Percentiles rank a stretch among this genome's conserved stretches.
Evolutionary conservation across 495 filamentous ascomycete genomes (phyloP).

Genomic region (Penicillium robsamsonii): DNA sequence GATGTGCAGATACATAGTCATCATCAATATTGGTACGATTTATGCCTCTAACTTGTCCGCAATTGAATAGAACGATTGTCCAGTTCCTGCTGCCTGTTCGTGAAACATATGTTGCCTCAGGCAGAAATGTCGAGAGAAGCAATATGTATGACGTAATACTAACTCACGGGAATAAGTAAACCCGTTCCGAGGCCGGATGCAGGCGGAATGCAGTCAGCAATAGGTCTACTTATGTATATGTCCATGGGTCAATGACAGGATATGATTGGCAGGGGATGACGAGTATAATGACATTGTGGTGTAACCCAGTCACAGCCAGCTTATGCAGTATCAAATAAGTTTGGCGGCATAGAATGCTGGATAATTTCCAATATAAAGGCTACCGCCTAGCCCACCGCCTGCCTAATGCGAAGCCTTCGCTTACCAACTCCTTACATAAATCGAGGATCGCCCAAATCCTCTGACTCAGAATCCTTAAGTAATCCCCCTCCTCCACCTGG

Average conservation of each 20-base stretch:
- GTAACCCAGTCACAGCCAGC: neutral
- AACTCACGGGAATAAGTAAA: neutral
- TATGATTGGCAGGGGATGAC: neutral
- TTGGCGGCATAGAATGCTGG: neutral
- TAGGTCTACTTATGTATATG: neutral
- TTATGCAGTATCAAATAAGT: neutral
- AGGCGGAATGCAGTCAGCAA: conserved; percentile 3
- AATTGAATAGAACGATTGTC: neutral
- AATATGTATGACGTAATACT: conserved; percentile 2
- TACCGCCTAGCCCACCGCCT: conserved; percentile 12
- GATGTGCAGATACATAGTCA: neutral
- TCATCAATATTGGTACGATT: neutral
- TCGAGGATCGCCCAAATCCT: neutral
- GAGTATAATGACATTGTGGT: neutral
- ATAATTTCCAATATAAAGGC: neutral
- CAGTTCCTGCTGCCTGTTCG: neutral
- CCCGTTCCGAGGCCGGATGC: neutral
- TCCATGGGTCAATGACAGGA: neutral
- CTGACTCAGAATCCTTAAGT: conserved; percentile 24
- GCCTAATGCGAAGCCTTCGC: conserved; percentile 7
- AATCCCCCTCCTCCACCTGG: conserved; percentile 20
- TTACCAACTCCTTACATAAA: conserved; percentile 13
- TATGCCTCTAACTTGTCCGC: neutral
- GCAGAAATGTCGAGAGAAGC: neutral
- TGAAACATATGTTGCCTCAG: neutral